Evolutionary conservation across 768 basidiomycete species (phyloP).

Genomic region (Cytidiella melzeri): DNA sequence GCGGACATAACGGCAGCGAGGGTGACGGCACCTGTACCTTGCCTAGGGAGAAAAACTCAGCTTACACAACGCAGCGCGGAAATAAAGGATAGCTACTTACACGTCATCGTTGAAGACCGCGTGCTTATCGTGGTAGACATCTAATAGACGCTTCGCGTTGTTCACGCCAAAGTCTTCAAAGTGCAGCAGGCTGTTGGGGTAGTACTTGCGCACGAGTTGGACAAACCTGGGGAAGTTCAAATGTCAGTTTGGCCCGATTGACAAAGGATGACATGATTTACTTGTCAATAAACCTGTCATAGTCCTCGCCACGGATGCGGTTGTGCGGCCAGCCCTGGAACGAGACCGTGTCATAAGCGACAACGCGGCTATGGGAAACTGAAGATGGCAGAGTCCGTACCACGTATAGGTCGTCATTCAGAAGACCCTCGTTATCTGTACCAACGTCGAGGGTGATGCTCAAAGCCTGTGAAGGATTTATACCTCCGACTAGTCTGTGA

Average conservation of each 20-base stretch:
- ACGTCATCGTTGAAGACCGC: slow-evolving; percentile 81
- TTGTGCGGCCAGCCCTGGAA: slow-evolving; percentile 62
- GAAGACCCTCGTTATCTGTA: slow-evolving; percentile 56
- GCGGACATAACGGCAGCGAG: slow-evolving; percentile 64
- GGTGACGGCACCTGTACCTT: slow-evolving; percentile 70
- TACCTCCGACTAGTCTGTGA: slow-evolving; percentile 52
- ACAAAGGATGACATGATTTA: slow-evolving; percentile 22
- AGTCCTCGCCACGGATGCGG: slow-evolving; percentile 64
- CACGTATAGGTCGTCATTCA: slow-evolving; percentile 58
- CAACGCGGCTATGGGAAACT: neutral
- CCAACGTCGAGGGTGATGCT: slow-evolving; percentile 69
- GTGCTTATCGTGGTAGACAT: slow-evolving; percentile 52
- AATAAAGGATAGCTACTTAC: slow-evolving; percentile 34
- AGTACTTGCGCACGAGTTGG: slow-evolving; percentile 63
- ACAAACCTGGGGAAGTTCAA: slow-evolving; percentile 45
- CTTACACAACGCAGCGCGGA: too few species aligned
- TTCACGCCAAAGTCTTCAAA: slow-evolving; percentile 80
- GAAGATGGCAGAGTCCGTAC: slow-evolving; percentile 28
- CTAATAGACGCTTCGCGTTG: slow-evolving; percentile 62
- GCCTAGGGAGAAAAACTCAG: slow-evolving; percentile 35
- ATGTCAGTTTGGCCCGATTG: neutral
- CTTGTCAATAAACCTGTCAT: slow-evolving; percentile 72
- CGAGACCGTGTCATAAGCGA: neutral
- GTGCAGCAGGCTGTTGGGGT: slow-evolving; percentile 58
- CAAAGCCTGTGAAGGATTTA: slow-evolving; percentile 51